Percentiles rank a stretch among this genome's conserved stretches.
phyloP scores from a whole-genome alignment of 768 basidiomycete species.

The Clavaria fumosa region DNA sequence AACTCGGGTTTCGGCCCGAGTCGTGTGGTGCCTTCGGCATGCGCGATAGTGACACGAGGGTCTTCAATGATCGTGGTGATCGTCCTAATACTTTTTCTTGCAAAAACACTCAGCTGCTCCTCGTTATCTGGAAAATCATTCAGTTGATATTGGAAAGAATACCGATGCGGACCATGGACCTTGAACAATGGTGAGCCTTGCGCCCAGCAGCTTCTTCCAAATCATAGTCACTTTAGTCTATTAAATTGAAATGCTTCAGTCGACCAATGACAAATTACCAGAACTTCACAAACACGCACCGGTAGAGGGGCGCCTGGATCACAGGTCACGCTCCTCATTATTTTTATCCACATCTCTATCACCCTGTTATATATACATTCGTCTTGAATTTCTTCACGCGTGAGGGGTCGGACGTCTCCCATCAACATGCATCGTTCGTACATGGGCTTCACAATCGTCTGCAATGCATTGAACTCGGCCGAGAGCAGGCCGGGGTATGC shows the following conservation, averaged over 20 bases:
- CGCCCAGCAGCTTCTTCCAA: conserved; percentile 43
- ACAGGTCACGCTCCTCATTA: no score
- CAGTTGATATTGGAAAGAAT: neutral
- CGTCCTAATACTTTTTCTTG: no score
- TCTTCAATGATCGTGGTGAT: no score
- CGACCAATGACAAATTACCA: no score
- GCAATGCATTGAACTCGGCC: conserved; percentile 33
- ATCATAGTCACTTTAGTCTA: conserved; percentile 34
- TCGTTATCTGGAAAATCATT: conserved; percentile 12
- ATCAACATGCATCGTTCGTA: conserved; percentile 38
- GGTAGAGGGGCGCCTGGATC: no score
- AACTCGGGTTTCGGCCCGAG: conserved; percentile 27
- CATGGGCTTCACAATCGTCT: conserved; percentile 32
- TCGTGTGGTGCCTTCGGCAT: conserved; percentile 1
- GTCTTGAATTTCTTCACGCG: conserved; percentile 36
- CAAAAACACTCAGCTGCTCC: conserved; percentile 33
- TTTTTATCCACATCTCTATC: conserved; percentile 37
- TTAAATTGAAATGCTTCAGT: conserved; percentile 2
- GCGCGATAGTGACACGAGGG: no score
- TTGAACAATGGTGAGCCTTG: conserved; percentile 30
- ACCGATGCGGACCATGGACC: no score
- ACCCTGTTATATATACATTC: conserved; percentile 38
- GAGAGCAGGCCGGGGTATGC: conserved; percentile 40
- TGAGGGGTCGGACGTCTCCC: conserved; percentile 41
- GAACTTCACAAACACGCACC: no score